Base-by-base conservation (phyloP, 2,329 filamentous ascomycete genomes). In the Verticillium albo-atrum region DNA sequence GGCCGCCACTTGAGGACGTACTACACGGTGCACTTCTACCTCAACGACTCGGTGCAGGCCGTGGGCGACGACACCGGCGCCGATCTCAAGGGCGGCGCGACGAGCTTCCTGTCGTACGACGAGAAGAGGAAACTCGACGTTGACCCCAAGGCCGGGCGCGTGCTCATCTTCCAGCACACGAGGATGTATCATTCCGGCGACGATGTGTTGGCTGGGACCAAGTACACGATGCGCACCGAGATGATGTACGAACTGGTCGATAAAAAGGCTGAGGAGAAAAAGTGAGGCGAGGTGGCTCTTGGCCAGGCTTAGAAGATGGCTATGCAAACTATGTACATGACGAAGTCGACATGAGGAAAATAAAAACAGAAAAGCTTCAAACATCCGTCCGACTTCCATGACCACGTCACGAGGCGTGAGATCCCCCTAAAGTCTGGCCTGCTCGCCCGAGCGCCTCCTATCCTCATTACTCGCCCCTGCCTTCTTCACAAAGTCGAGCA, bases 141-240 rank as follows among this genome's bases (percentile, higher is more conserved):
- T 2, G 73, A 85, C 61, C 82, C 83, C 15, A 83, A 80, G 64
- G 76, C 77, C 1, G 84, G 84, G 2, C 75, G 83, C n/a, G 81
- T 86, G 2, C 70, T 87, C 35, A 79, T 87, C 54, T 87, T 87
- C 63, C 84, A 87, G 68, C 84, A 87, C 63, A 64, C 66, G 2
- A 64, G 74, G 2, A 69, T 87, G 9, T 70, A 75, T 20, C 84
- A 87, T 65, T 79, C 79, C 34, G 84, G 84, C 0, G 82, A 82
- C 58, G 72, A 76, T 25, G 84, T 87, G 0, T 64, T 70, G 9
- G 66, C 68, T 15, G 84, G 84, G 0, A 71, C 71, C 4, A 87
- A 87, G 74, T 85, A 82, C 65, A 84, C 81, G 5, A 76, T 86
- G 71, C 73, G 83, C 61, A 82, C 78, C 15, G 83, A 86, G 64